phyloP scores from a whole-genome alignment of 805 yeast species.

The Metschnikowia bowlesiae region DNA sequence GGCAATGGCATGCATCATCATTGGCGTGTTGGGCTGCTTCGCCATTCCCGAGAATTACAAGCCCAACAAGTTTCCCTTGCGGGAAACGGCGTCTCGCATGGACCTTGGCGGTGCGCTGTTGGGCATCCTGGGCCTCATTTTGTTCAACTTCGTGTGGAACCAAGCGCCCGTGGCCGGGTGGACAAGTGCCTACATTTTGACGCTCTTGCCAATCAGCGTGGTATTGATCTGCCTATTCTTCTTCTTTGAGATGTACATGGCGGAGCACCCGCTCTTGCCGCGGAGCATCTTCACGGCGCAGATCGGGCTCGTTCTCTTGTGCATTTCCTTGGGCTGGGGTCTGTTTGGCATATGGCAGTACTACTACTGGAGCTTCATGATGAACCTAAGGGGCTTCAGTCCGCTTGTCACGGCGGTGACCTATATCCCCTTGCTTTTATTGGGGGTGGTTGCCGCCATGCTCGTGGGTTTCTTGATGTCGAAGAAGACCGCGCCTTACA shows the following conservation, averaged over 20 bases:
- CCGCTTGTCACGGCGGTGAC: conserved; percentile 33
- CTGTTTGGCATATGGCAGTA: conserved; percentile 72
- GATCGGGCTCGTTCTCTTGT: conserved; percentile 44
- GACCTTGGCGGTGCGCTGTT: conserved; percentile 43
- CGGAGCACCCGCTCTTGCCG: conserved; percentile 53
- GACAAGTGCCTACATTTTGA: conserved; percentile 54
- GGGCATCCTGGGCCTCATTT: conserved; percentile 57
- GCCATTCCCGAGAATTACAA: conserved; percentile 32
- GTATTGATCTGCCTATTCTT: conserved; percentile 38
- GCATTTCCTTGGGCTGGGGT: conserved; percentile 68
- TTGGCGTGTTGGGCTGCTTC: conserved; percentile 30
- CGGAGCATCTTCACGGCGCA: conserved; percentile 40
- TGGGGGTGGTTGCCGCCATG: conserved; percentile 55
- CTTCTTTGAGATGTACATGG: conserved; percentile 43
- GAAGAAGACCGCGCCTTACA: conserved; percentile 44
- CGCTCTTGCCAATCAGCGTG: conserved; percentile 51
- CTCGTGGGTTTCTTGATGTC: conserved; percentile 46
- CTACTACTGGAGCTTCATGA: conserved; percentile 51
- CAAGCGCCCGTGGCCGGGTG: conserved; percentile 75
- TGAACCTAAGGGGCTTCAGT: conserved; percentile 46
- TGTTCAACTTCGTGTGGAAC: conserved; percentile 68
- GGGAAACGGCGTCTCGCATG: conserved; percentile 13
- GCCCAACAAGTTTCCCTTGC: conserved; percentile 12
- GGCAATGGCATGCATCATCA: conserved; percentile 34
- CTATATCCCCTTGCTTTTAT: conserved; percentile 44